phyloP scores from a whole-genome alignment of 2,329 filamentous ascomycete species.

The Ophiostoma angusticollis region DNA sequence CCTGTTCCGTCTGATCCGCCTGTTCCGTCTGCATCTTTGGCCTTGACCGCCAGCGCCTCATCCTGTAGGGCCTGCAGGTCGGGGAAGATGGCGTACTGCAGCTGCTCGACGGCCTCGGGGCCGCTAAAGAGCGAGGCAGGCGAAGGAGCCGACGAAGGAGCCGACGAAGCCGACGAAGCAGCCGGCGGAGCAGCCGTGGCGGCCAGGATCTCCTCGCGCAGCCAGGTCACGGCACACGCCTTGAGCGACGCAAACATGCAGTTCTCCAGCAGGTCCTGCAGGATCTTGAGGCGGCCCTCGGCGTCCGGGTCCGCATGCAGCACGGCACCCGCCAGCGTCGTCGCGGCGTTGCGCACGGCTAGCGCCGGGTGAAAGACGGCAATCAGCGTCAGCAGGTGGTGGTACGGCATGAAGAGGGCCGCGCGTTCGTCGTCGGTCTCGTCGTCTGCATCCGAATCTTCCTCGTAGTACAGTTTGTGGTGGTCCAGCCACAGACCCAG shows the following conservation, averaged over 20 bases:
- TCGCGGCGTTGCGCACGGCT: conserved; percentile 41
- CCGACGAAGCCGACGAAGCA: background rate
- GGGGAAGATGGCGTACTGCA: conserved; percentile 51
- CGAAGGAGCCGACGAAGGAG: too few species aligned
- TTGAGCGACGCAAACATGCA: conserved; percentile 51
- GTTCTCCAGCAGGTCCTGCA: conserved; percentile 53
- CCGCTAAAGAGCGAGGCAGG: conserved; percentile 32
- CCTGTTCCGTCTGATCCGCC: background rate
- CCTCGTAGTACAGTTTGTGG: conserved; percentile 18
- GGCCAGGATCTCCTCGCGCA: conserved; percentile 47
- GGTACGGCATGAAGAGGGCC: conserved; percentile 49
- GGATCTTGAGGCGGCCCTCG: conserved; percentile 44
- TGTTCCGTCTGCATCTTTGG: too few species aligned
- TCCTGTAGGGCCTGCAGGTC: conserved; percentile 35
- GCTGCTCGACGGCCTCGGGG: conserved; percentile 41
- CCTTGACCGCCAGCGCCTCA: conserved; percentile 12
- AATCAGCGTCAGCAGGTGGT: conserved; percentile 45
- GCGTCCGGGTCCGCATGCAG: conserved; percentile 48
- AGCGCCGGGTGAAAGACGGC: conserved; percentile 44
- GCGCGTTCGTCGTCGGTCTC: conserved; percentile 17
- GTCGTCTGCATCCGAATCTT: conserved; percentile 17
- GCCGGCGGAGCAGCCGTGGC: conserved; percentile 15
- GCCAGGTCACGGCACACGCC: conserved; percentile 49
- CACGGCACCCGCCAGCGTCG: conserved; percentile 37
- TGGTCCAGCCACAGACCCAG: conserved; percentile 48